phyloP scores from a whole-genome alignment of 768 basidiomycete genomes.

The Pulveroboletus sp. region DNA sequence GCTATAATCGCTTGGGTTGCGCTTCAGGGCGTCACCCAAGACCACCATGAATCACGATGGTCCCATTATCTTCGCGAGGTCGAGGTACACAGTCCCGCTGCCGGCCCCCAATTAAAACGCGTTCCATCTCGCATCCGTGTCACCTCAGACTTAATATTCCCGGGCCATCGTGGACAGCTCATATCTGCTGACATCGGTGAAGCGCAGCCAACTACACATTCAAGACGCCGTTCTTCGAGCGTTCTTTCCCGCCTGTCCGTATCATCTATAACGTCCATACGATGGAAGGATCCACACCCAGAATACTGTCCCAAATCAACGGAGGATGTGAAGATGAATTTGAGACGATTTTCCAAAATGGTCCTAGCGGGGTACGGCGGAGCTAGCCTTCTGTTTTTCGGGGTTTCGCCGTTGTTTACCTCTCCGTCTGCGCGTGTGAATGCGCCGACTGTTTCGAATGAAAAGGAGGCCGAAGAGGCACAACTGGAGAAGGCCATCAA shows the following conservation, averaged over 20 bases:
- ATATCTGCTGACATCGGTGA: constrained; percentile 82
- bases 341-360: constrained; percentile 79
- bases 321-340: constrained; percentile 58
- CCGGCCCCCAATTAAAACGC: constrained; percentile 30
- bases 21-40: constrained; percentile 75
- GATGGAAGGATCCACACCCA: constrained; percentile 22
- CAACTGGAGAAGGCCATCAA: constrained; percentile 63
- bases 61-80: constrained; percentile 63
- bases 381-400: constrained; percentile 76
- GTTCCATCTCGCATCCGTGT: constrained; percentile 60
- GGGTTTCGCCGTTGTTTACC: constrained; percentile 43
- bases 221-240: constrained; percentile 30
- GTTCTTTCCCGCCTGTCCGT: constrained; percentile 25
- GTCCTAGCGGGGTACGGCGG: constrained; percentile 84
- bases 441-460: constrained; percentile 30
- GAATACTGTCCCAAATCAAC: constrained; percentile 31
- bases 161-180: constrained; percentile 65
- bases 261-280: constrained; percentile 25
- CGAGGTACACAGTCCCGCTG: constrained; percentile 47
- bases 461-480: constrained; percentile 54
- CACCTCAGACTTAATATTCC: constrained; percentile 67
- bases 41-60: constrained; percentile 75
- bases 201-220: constrained; percentile 33
- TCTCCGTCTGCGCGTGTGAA: constrained; percentile 23
- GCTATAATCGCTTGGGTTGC: constrained; percentile 79